Percentiles rank a stretch among this genome's conserved stretches.
Evolutionary conservation across 495 filamentous ascomycete genomes (phyloP).

Genomic region (Platismatia glauca): DNA sequence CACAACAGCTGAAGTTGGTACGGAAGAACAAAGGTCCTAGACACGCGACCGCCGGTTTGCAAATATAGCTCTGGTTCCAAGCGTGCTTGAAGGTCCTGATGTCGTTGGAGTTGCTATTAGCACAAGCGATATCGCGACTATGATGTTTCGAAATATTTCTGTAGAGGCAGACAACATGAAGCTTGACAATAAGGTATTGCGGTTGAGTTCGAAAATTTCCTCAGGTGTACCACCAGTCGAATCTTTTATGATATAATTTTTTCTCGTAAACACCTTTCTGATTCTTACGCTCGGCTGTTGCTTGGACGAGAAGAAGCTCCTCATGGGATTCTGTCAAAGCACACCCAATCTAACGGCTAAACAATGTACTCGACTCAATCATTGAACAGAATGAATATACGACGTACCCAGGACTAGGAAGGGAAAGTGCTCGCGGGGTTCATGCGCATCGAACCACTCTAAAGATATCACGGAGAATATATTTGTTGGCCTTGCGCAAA

Average conservation of each 20-base stretch:
- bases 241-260: slow-evolving; percentile 13
- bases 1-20: slow-evolving; percentile 12
- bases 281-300: slow-evolving; percentile 14
- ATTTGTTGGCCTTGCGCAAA: slow-evolving; percentile 8
- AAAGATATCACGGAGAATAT: slow-evolving; percentile 12
- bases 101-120: slow-evolving; percentile 6
- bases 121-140: slow-evolving; percentile 16
- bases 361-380: slow-evolving; percentile 19
- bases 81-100: slow-evolving; percentile 4
- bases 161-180: slow-evolving; percentile 5
- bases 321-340: slow-evolving; percentile 18
- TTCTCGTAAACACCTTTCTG: slow-evolving; percentile 8
- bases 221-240: slow-evolving; percentile 5
- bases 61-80: slow-evolving; percentile 5
- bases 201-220: slow-evolving; percentile 3
- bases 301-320: slow-evolving; percentile 6
- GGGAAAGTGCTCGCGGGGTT: slow-evolving; percentile 7
- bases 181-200: slow-evolving; percentile 6
- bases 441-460: slow-evolving; percentile 16
- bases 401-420: slow-evolving; percentile 11
- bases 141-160: slow-evolving; percentile 6
- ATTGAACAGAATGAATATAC: slow-evolving; percentile 13
- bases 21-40: slow-evolving; percentile 8
- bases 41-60: slow-evolving; percentile 10
- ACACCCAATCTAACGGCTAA: slow-evolving; percentile 9